Evolutionary conservation across 2,329 filamentous ascomycete genomes (phyloP).

Genomic region (Leptographium flavum): DNA sequence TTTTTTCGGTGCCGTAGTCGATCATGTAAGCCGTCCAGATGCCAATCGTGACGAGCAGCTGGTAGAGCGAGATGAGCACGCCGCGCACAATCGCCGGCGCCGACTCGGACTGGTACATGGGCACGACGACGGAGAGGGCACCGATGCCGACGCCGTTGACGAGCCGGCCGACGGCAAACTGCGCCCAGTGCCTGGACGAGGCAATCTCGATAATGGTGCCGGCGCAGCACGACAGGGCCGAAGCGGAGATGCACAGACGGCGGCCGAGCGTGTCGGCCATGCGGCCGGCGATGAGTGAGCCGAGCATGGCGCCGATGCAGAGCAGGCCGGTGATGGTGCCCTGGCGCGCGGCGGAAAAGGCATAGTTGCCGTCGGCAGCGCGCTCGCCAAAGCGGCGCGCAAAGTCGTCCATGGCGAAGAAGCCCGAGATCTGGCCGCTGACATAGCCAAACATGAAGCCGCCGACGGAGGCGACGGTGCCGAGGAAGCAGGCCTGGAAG

Average conservation of each 20-base stretch:
- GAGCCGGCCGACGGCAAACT: conserved; percentile 50
- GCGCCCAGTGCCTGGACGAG: conserved; percentile 40
- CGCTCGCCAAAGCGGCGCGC: conserved; percentile 22
- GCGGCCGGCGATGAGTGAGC: conserved; percentile 44
- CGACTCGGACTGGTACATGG: conserved; percentile 64
- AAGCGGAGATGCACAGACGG: conserved; percentile 45
- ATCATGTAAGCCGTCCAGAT: conserved; percentile 55
- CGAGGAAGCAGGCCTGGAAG: neutral
- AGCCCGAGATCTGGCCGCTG: conserved; percentile 2
- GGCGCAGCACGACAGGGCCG: conserved; percentile 44
- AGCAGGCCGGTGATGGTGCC: conserved; percentile 51
- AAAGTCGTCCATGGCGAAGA: conserved; percentile 2
- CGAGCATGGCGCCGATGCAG: conserved; percentile 44
- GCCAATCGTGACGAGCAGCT: conserved; percentile 58
- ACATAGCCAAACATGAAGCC: conserved; percentile 16
- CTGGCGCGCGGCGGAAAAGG: conserved; percentile 44
- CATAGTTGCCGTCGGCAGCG: conserved; percentile 13
- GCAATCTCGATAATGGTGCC: conserved; percentile 57
- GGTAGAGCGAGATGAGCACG: conserved; percentile 50
- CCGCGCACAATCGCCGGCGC: conserved; percentile 53
- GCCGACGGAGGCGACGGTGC: neutral
- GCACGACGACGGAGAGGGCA: conserved; percentile 53
- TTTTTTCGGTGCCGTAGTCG: conserved; percentile 44
- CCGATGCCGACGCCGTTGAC: conserved; percentile 55
- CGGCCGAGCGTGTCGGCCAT: conserved; percentile 53